These are phyloP conservation scores for Coemansia nantahalensis DNA, from an alignment of 192 early-diverging fungal genomes.

Conservation along the genomic window DNA sequence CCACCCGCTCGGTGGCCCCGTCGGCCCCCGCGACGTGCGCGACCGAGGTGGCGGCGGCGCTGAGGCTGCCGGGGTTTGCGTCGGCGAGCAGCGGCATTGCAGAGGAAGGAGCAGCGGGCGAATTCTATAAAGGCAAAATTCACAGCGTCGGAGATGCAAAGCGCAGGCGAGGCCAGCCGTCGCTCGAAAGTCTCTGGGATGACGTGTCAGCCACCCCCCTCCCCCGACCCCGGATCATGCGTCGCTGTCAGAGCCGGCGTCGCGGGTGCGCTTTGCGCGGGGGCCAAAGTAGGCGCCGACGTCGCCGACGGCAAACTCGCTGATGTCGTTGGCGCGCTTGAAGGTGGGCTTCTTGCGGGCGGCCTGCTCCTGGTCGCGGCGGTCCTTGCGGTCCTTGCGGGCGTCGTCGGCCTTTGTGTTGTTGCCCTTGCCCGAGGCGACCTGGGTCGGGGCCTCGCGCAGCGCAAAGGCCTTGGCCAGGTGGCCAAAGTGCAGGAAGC, in stretches of 20 bases:
- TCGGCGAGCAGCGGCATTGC: no score
- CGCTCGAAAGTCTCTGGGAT: no score
- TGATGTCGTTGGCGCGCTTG: constrained; percentile 52
- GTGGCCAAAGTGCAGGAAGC: constrained; percentile 94
- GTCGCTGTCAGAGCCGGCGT: constrained; percentile 1
- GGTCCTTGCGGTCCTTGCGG: constrained; percentile 40
- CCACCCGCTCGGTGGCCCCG: constrained; percentile 39
- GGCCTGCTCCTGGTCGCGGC: constrained; percentile 38
- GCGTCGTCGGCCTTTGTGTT: constrained; percentile 37
- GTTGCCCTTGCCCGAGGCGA: constrained; percentile 52
- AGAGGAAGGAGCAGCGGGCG: no score
- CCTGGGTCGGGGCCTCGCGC: constrained; percentile 82
- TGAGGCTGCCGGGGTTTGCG: no score
- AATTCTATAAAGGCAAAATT: no score
- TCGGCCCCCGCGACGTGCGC: constrained; percentile 29
- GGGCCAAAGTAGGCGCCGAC: constrained; percentile 49
- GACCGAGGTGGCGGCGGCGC: neutral
- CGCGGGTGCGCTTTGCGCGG: constrained; percentile 27
- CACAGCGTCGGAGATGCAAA: no score
- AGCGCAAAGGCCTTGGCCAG: constrained; percentile 96
- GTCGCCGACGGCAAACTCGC: constrained; percentile 53
- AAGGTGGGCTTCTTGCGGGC: constrained; percentile 44
- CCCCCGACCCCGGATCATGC: no score
- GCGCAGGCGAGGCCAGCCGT: no score
- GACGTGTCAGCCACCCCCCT: no score